These are phyloP conservation scores for Serendipita sp. DNA, from an alignment of 768 basidiomycete species.

Conservation along the genomic window DNA sequence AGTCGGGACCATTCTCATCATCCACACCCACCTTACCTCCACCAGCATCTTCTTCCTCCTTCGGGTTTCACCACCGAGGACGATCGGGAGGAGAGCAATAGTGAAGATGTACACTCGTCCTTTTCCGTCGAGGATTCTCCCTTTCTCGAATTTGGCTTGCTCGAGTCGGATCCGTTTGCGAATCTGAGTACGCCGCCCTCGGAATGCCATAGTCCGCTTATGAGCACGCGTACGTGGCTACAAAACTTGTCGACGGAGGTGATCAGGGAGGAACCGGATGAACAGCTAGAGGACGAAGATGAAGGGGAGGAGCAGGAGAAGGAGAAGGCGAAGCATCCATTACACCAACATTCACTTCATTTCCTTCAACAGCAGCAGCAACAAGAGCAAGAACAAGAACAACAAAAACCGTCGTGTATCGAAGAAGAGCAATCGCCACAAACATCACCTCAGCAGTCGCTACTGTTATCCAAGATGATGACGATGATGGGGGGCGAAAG, in stretches of 20 bases:
- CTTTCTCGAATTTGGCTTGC: neutral
- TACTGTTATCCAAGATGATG: no score
- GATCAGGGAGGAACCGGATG: neutral
- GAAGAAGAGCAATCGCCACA: neutral
- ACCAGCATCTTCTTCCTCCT: no score
- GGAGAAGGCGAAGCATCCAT: neutral
- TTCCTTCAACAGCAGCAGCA: no score
- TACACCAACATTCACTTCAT: neutral
- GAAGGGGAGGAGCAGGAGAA: neutral
- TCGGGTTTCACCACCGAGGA: neutral
- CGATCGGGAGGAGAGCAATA: neutral
- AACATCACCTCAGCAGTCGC: neutral
- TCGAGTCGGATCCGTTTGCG: neutral
- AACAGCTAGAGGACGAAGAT: neutral
- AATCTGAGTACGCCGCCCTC: slow-evolving; percentile 1
- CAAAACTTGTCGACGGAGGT: neutral
- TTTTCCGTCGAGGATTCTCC: neutral
- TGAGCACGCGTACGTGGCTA: neutral
- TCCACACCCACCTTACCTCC: no score
- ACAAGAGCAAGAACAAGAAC: no score
- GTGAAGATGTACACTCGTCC: neutral
- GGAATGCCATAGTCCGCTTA: neutral
- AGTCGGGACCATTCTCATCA: slow-evolving; percentile 7
- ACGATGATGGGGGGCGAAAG: neutral
- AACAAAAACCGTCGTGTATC: neutral